phyloP scores from a whole-genome alignment of 768 basidiomycete species.

The Russula abietina region DNA sequence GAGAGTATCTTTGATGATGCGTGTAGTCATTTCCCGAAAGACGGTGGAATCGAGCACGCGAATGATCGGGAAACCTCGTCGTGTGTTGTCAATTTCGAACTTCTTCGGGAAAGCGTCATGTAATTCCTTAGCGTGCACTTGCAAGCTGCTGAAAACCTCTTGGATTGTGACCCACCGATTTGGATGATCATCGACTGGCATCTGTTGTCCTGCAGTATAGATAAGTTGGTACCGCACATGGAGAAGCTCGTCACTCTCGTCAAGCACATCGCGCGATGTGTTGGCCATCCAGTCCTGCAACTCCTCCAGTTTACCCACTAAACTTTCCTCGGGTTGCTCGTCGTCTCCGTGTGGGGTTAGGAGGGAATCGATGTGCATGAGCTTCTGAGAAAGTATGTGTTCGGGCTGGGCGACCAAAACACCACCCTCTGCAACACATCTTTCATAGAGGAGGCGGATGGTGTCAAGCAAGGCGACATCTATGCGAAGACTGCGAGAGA shows the following conservation, averaged over 20 bases:
- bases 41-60: not conserved
- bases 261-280: constrained; percentile 13
- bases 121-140: constrained; percentile 10
- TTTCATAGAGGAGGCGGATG: constrained; percentile 33
- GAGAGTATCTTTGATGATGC: constrained; percentile 6
- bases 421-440: constrained; percentile 38
- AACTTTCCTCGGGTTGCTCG: not conserved
- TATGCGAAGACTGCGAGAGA: constrained; percentile 38
- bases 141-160: constrained; percentile 34
- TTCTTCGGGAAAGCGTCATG: not conserved
- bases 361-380: constrained; percentile 39
- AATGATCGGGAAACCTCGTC: constrained; percentile 2
- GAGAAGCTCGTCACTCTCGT: constrained; percentile 34
- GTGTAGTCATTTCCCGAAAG: not conserved
- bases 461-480: constrained; percentile 15
- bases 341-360: constrained; percentile 23
- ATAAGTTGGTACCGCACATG: constrained; percentile 44
- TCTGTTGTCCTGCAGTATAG: constrained; percentile 39
- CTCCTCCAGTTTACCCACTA: not conserved
- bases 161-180: constrained; percentile 41
- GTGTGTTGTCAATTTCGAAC: not conserved
- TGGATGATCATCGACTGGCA: constrained; percentile 37
- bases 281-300: constrained; percentile 1
- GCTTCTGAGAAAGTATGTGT: constrained; percentile 46
- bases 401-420: constrained; percentile 49